phyloP scores from a whole-genome alignment of 352 stramenopile species.

The Phytophthora pluvialis region DNA sequence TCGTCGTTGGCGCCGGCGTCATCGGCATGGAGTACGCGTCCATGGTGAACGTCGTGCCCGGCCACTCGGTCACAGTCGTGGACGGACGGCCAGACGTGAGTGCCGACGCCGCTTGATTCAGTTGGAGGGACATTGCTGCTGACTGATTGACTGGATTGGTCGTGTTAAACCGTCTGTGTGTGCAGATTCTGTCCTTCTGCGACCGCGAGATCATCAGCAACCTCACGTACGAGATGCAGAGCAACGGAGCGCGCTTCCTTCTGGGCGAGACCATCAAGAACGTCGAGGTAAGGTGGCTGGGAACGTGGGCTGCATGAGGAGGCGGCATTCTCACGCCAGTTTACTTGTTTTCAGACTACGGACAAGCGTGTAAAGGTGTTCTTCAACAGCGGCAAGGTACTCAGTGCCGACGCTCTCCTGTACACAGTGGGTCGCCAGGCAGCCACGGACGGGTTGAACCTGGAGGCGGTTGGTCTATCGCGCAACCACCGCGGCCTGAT shows the following conservation, averaged over 20 bases:
- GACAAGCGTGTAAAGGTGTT: slow-evolving; percentile 68
- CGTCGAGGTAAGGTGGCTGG: slow-evolving; percentile 49
- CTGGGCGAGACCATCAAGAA: slow-evolving; percentile 81
- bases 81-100: slow-evolving; percentile 74
- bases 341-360: slow-evolving; percentile 41
- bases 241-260: slow-evolving; percentile 87
- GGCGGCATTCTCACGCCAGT: no score
- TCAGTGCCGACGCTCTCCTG: slow-evolving; percentile 74
- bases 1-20: slow-evolving; percentile 85
- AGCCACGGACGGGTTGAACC: slow-evolving; percentile 81
- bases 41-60: slow-evolving; percentile 91
- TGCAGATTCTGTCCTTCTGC: slow-evolving; percentile 83
- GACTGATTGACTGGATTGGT: not conserved
- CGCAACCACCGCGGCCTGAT: slow-evolving; percentile 84
- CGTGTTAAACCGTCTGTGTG: not conserved
- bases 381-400: slow-evolving; percentile 78
- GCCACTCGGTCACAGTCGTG: slow-evolving; percentile 88
- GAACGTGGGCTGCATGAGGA: not conserved
- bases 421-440: slow-evolving; percentile 85
- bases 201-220: slow-evolving; percentile 88
- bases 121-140: not conserved
- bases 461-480: slow-evolving; percentile 81
- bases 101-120: not conserved
- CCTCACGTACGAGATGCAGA: slow-evolving; percentile 91
- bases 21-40: slow-evolving; percentile 93